phyloP scores from a whole-genome alignment of 192 early-diverging fungal species.

The Coemansia sp. region DNA sequence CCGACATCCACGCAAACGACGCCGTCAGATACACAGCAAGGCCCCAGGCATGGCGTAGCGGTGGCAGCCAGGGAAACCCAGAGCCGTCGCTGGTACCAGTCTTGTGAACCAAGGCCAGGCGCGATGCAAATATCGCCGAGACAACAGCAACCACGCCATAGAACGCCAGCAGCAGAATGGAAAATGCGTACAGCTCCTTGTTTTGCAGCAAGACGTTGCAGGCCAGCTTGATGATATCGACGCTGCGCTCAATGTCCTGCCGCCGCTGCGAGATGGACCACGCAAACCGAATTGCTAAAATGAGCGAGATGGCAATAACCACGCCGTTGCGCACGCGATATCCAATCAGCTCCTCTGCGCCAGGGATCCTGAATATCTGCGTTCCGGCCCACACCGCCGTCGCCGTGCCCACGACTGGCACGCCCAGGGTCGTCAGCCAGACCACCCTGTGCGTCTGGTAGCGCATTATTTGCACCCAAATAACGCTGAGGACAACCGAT shows the following conservation, averaged over 20 bases:
- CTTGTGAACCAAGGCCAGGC: slow-evolving; percentile 15
- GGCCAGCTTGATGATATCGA: slow-evolving; percentile 32
- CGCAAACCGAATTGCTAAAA: slow-evolving; percentile 41
- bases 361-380: slow-evolving; percentile 33
- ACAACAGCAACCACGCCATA: slow-evolving; percentile 33
- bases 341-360: slow-evolving; percentile 30
- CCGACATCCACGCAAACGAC: slow-evolving; percentile 48
- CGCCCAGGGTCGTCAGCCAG: slow-evolving; percentile 50
- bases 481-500: slow-evolving; percentile 25
- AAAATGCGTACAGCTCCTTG: slow-evolving; percentile 46
- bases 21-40: slow-evolving; percentile 25
- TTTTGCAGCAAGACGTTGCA: slow-evolving; percentile 41
- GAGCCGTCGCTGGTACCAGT: not conserved
- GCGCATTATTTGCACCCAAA: slow-evolving; percentile 49
- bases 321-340: slow-evolving; percentile 35
- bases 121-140: slow-evolving; percentile 41
- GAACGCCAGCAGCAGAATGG: slow-evolving; percentile 41
- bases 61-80: slow-evolving; percentile 3
- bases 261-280: slow-evolving; percentile 38
- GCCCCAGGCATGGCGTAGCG: slow-evolving; percentile 12
- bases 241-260: slow-evolving; percentile 49
- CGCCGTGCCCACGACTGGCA: slow-evolving; percentile 35
- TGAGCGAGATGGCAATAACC: slow-evolving; percentile 26
- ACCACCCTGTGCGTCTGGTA: slow-evolving; percentile 44
- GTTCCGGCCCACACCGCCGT: slow-evolving; percentile 47